Base-by-base conservation (phyloP, 176 grass and related monocot genomes). In the Coix lacrymajobi region DNA sequence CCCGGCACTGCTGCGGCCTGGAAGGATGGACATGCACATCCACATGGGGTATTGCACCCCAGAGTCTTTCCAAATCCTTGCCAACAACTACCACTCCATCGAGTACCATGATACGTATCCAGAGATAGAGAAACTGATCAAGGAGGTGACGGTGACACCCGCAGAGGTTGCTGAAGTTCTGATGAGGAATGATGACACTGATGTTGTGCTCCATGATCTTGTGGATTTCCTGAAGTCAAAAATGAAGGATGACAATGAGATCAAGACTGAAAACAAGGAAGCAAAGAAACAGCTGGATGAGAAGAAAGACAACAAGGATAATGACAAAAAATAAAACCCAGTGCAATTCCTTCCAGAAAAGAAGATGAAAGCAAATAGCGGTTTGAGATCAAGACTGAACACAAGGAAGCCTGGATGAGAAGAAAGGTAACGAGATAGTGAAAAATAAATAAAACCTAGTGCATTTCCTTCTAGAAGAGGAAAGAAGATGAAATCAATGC, bases 21-120 rank as follows among this genome's bases (percentile, higher is more conserved):
- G 95, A 17, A 82, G 95, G 79, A 97, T 97, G 95, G 95, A 97
- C 60, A 94, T 94, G 88, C 95, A 94, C 85, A 84, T 97, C 36
- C 66, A 92, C 85, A n/a, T 97, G 95, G 89, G 92, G 28, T 88
- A 90, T 74, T 97, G 95, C 79, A 87, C 79, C 67, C 73, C 79
- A 2, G 51, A 87, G 41, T 88, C 81, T 3, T 92, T 97, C 84
- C 81, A 79, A 8, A 81, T 92, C 67, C 88, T 97, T 69, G 86
- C 81, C 62, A 83, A 79, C 40, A 97, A 97, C 78, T 97, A 97
- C 81, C 88, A 94, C 5, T 22, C 11, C 41, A 67, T 97, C 16
- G 63, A 81, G n/a, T 80, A 89, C 13, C 90, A 97, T 74, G 68
- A 7, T 36, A 82, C 69, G 8, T 90, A 82, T 20, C 26, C 81